Evolutionary conservation across 768 basidiomycete species (phyloP).

Genomic region (Cystoderma amianthinum): DNA sequence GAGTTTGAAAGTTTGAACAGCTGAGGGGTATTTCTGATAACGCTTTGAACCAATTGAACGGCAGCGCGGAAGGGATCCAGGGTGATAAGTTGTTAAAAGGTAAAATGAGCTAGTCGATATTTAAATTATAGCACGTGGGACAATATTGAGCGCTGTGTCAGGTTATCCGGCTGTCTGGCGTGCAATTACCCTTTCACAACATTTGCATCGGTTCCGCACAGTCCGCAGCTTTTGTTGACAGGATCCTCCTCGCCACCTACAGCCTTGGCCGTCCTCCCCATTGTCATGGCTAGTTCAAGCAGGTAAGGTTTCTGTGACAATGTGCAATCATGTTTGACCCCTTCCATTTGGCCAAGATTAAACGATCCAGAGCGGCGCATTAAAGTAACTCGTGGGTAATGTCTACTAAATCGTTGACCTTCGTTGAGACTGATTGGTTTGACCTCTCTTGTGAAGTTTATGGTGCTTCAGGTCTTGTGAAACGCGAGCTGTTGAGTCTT

Average conservation of each 20-base stretch:
- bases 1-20: not conserved
- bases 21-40: not conserved
- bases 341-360: conserved; percentile 21
- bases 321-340: conserved; percentile 5
- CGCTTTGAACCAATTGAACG: not conserved
- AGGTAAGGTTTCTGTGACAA: conserved; percentile 17
- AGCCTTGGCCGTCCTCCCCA: not conserved
- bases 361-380: conserved; percentile 42
- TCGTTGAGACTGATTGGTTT: conserved; percentile 1
- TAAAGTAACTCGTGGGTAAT: conserved; percentile 41
- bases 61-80: too few relatives aligned
- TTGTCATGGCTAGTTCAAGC: conserved; percentile 20
- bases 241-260: not conserved
- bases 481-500: conserved; percentile 72
- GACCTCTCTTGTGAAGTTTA: conserved; percentile 35
- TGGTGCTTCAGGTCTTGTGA: conserved; percentile 67
- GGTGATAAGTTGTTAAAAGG: too few relatives aligned
- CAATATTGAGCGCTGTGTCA: conserved; percentile 3
- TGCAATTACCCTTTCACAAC: conserved; percentile 1
- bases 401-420: conserved; percentile 1
- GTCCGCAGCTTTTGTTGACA: not conserved
- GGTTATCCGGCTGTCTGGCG: not conserved
- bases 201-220: not conserved
- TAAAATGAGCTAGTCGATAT: not conserved
- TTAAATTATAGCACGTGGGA: not conserved